Evolutionary conservation across 2,329 filamentous ascomycete species (phyloP).

Genomic region (Alternaria sp.): DNA sequence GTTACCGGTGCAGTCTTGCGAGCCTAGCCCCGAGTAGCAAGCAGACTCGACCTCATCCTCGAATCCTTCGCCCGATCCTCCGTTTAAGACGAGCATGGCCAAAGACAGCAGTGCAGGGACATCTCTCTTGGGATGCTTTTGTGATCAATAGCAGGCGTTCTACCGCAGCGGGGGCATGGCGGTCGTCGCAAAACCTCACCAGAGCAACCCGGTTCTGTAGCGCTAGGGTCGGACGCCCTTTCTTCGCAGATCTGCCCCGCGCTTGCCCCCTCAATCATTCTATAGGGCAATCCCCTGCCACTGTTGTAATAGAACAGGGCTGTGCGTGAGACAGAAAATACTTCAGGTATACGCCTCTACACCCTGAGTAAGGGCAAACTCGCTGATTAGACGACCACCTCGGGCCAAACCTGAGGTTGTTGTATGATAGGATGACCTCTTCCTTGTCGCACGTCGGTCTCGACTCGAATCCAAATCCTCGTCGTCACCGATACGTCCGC

Average conservation of each 20-base stretch:
- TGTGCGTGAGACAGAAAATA: neutral
- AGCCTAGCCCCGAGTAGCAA: neutral
- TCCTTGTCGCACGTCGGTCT: neutral
- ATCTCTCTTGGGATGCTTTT: neutral
- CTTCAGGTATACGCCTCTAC: neutral
- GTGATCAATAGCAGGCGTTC: neutral
- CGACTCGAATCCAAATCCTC: neutral
- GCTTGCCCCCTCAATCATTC: too few relatives aligned
- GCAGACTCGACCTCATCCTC: neutral
- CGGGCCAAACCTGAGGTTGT: neutral
- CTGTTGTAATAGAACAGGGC: too few relatives aligned
- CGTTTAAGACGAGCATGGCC: neutral
- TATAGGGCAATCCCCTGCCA: too few relatives aligned
- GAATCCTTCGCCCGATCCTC: neutral
- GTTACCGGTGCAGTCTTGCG: neutral
- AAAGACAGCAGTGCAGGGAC: accelerated
- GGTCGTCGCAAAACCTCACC: neutral
- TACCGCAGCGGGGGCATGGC: neutral
- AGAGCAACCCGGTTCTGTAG: neutral
- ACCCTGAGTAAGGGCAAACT: neutral
- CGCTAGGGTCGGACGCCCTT: too few relatives aligned
- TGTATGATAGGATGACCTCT: neutral
- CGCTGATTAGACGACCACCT: neutral
- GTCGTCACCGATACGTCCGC: neutral
- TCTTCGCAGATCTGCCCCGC: too few relatives aligned